Conservation (phyloP, 345 rosid species). For the Brassica rapa region DNA sequence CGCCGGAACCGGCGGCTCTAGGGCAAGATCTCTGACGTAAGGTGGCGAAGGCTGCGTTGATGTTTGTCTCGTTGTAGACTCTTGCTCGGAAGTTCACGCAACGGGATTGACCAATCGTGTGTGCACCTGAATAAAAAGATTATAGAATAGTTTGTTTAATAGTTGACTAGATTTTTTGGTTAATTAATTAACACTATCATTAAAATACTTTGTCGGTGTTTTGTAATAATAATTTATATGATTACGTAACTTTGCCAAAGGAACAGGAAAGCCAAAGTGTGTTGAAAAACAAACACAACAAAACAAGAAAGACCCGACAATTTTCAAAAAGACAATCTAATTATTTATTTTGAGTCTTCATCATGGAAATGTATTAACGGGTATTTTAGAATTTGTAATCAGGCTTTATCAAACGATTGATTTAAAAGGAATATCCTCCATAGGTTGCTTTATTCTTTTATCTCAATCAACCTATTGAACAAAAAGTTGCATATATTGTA, state of each 20-base stretch:
- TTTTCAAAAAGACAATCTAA: constrained; percentile 14
- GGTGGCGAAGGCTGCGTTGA: constrained; percentile 59
- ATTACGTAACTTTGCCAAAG: background rate
- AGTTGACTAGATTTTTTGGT: background rate
- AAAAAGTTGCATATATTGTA: background rate
- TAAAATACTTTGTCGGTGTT: constrained; percentile 10
- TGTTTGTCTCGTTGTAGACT: constrained; percentile 73
- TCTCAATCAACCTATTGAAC: background rate
- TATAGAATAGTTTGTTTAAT: constrained; percentile 7
- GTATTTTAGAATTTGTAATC: background rate
- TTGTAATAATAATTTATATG: background rate
- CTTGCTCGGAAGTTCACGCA: constrained; percentile 62
- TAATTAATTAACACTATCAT: background rate
- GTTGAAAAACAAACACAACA: constrained; percentile 14
- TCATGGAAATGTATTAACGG: background rate
- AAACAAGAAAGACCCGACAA: constrained; percentile 5
- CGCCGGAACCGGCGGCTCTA: constrained; percentile 46
- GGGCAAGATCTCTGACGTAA: constrained; percentile 56
- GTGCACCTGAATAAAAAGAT: constrained; percentile 49
- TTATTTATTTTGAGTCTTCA: constrained; percentile 14
- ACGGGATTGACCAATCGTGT: constrained; percentile 78
- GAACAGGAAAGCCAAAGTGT: constrained; percentile 18
- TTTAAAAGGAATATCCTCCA: background rate
- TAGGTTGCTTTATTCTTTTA: background rate
- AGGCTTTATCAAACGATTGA: background rate